A percentile compares a stretch with the other conserved stretches of the same genome.
Conservation (phyloP, 2,329 filamentous ascomycete genomes). For the Alternaria gansuensis region DNA sequence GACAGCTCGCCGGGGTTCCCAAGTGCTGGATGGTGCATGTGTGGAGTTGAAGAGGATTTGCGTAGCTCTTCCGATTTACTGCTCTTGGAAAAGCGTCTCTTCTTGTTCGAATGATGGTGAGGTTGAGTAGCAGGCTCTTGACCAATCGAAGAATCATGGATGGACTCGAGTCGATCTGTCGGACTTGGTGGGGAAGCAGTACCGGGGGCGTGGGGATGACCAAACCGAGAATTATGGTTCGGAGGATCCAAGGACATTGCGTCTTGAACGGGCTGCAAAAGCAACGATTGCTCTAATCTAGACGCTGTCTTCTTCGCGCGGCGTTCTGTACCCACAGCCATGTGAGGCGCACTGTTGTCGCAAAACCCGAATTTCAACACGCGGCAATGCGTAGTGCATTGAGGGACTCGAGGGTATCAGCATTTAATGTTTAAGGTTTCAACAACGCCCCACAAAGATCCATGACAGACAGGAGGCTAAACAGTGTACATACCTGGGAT, state of each 20-base stretch:
- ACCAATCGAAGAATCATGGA: slow-evolving; percentile 29
- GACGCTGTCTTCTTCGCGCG: slow-evolving; percentile 48
- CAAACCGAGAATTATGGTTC: slow-evolving; percentile 41
- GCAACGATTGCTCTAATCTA: slow-evolving; percentile 46
- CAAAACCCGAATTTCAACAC: slow-evolving; percentile 39
- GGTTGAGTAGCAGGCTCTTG: slow-evolving; percentile 30
- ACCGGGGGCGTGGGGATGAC: slow-evolving; percentile 35
- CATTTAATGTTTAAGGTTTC: slow-evolving; percentile 41
- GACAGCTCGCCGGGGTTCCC: slow-evolving; percentile 55
- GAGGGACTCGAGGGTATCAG: slow-evolving; percentile 42
- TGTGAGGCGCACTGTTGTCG: slow-evolving; percentile 46
- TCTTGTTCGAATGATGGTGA: slow-evolving; percentile 46
- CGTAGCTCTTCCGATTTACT: slow-evolving; percentile 54
- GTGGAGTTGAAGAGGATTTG: slow-evolving; percentile 59
- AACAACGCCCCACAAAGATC: slow-evolving; percentile 31
- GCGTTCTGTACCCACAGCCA: slow-evolving; percentile 52
- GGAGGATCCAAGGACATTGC: slow-evolving; percentile 50
- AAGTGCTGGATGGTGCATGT: slow-evolving; percentile 55
- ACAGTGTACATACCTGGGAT: slow-evolving; percentile 42
- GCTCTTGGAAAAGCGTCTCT: slow-evolving; percentile 52
- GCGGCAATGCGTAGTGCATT: slow-evolving; percentile 42
- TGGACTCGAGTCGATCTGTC: slow-evolving; percentile 33
- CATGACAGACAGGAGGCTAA: slow-evolving; percentile 30
- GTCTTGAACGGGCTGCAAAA: slow-evolving; percentile 43
- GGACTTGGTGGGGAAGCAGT: slow-evolving; percentile 35